Conservation (phyloP, 441 rosid genomes). For the Erysimum cheiri region DNA sequence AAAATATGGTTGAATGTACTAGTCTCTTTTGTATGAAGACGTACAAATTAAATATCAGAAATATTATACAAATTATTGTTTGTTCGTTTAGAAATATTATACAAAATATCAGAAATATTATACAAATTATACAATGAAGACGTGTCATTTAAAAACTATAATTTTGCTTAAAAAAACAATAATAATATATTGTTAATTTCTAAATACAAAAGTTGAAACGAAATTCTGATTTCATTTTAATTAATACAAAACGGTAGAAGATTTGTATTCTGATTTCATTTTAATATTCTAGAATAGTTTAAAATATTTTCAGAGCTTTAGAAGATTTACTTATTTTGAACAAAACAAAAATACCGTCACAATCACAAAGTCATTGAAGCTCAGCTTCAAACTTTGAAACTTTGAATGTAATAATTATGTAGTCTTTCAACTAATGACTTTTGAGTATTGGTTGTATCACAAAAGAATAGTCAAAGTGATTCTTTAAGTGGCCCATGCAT, state of each 20-base stretch:
- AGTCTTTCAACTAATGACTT: not conserved
- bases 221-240: not conserved
- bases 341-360: not conserved
- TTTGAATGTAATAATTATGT: conserved; percentile 16
- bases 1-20: not conserved
- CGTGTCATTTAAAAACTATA: not conserved
- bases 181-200: not conserved
- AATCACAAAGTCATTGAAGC: conserved; percentile 14
- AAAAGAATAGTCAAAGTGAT: conserved; percentile 9
- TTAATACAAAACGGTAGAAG: not conserved
- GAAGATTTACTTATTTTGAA: conserved; percentile 1
- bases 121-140: too few relatives aligned
- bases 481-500: conserved; percentile 18
- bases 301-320: conserved; percentile 2
- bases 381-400: conserved; percentile 24
- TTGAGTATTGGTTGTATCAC: not conserved
- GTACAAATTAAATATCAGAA: too few relatives aligned
- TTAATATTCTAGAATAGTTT: too few relatives aligned
- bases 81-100: not conserved
- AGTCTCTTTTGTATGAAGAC: not conserved
- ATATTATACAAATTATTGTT: too few relatives aligned
- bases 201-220: not conserved
- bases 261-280: too few relatives aligned
- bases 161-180: not conserved
- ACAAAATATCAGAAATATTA: too few relatives aligned